Evolutionary conservation across 768 basidiomycete genomes (phyloP), one percentile per base, ranked within the genome.

Genomic region (Coprinopsis cinerea): DNA sequence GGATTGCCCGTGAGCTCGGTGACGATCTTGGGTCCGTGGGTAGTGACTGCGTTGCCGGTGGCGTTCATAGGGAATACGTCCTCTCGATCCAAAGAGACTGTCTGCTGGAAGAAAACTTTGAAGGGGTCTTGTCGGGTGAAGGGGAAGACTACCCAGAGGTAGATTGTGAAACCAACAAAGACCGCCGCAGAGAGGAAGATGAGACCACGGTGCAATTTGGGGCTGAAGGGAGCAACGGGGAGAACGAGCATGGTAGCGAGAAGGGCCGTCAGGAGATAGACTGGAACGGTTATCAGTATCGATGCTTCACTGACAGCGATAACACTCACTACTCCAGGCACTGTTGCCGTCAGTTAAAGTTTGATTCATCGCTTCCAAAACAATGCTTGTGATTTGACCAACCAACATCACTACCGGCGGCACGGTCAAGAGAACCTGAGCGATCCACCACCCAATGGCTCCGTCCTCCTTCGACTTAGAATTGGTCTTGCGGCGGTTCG

Each of bases 21-120:
- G 1, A 64, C 24, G 28, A 51, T 20, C 34, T 46, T 43, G 7
- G 13, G 41, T 11, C 27, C 23, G 24, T 64, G 59, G 4, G 57
- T 53, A 25, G 52, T 45, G 11, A 53, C 53, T n/a, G 60, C 55
- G 2, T 59, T 58, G 6, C 64, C n/a, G n/a, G n/a, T n/a, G n/a
- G n/a, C n/a, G n/a, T n/a, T 49, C 7, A 62, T 53, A 14, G 55
- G 44, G 27, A 59, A 61, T 22, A 57, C 49, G 25, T 67, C 57
- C 20, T 52, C 48, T 11, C 35, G 51, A 23, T 64, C 61, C 10
- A 88, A 63, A 42, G 74, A 67, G 4, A 88, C 67, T 1, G 60
- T 69, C 59, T 90, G 88, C 43, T 73, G 72, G 72, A 89, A 91
- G 64, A 73, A 87, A 1, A 88, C 64, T 54, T 87, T 88, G 58